Percentiles rank a stretch among this genome's conserved stretches.
These are phyloP conservation scores for Calcarisporium arbuscula DNA, from an alignment of 2,329 filamentous ascomycete species.

Conservation along the genomic window DNA sequence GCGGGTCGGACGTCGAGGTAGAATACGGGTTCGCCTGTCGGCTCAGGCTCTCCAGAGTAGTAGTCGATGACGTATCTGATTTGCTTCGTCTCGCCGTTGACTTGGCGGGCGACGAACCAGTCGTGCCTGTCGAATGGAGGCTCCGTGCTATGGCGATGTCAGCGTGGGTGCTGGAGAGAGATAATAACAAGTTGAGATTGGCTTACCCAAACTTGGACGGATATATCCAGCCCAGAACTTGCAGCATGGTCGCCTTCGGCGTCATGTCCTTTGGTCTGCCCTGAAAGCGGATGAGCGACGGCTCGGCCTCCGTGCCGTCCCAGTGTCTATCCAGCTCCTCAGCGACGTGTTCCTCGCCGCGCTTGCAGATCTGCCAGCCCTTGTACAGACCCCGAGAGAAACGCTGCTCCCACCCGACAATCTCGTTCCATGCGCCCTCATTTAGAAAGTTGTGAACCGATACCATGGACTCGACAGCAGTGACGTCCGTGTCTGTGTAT, in stretches of 20 bases:
- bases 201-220: slow-evolving; percentile 72
- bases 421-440: slow-evolving; percentile 94
- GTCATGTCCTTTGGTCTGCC: slow-evolving; percentile 85
- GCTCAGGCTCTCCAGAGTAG: slow-evolving; percentile 77
- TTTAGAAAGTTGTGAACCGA: slow-evolving; percentile 97
- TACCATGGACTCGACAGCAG: slow-evolving; percentile 94
- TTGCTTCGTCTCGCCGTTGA: slow-evolving; percentile 63
- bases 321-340: slow-evolving; percentile 42
- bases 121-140: slow-evolving; percentile 96
- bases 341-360: slow-evolving; percentile 60
- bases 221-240: slow-evolving; percentile 71
- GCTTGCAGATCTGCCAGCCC: slow-evolving; percentile 68
- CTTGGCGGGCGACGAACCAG: slow-evolving; percentile 80
- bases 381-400: slow-evolving; percentile 67
- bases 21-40: slow-evolving; percentile 87
- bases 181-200: slow-evolving; percentile 9
- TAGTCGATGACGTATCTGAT: slow-evolving; percentile 96
- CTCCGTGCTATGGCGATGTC: slow-evolving; percentile 50
- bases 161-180: slow-evolving; percentile 1
- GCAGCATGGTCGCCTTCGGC: slow-evolving; percentile 81
- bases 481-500: slow-evolving; percentile 87
- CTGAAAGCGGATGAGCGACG: slow-evolving; percentile 79
- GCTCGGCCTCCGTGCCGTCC: slow-evolving; percentile 50
- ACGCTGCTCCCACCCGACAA: slow-evolving; percentile 85
- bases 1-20: slow-evolving; percentile 92